These are phyloP conservation scores for Apium graveolens DNA, from an alignment of 129 eudicot genomes.

Conservation along the genomic window DNA sequence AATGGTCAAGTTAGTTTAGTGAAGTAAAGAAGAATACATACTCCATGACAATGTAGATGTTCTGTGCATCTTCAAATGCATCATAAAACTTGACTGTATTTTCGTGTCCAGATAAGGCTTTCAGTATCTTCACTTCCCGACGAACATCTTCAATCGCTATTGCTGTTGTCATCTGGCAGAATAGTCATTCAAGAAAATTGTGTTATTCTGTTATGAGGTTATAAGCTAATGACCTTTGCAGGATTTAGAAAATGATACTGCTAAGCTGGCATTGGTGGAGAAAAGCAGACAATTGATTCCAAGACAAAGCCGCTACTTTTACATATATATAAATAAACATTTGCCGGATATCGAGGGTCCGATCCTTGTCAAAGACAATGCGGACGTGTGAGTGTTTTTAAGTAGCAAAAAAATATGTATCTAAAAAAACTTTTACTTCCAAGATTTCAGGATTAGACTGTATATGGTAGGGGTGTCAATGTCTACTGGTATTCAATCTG, in stretches of 20 bases:
- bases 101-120: slow-evolving; percentile 75
- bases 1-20: not conserved
- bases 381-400: no score
- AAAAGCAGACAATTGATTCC: not conserved
- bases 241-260: no score
- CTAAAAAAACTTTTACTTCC: not conserved
- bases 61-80: slow-evolving; percentile 82
- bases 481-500: not conserved
- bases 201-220: not conserved
- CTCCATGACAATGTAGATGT: slow-evolving; percentile 95
- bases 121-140: slow-evolving; percentile 84
- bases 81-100: slow-evolving; percentile 79
- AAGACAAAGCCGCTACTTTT: not conserved
- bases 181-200: not conserved
- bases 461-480: not conserved
- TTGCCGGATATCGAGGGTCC: no score
- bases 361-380: no score
- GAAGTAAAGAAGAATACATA: slow-evolving; percentile 26
- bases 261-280: not conserved
- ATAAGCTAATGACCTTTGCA: not conserved
- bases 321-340: not conserved
- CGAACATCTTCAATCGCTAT: slow-evolving; percentile 97
- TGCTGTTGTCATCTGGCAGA: slow-evolving; percentile 80
- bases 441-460: not conserved
- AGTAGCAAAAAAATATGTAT: no score